These are phyloP conservation scores for Taphrina wiesneri DNA, from an alignment of 1,139 yeast genomes.

Conservation along the genomic window DNA sequence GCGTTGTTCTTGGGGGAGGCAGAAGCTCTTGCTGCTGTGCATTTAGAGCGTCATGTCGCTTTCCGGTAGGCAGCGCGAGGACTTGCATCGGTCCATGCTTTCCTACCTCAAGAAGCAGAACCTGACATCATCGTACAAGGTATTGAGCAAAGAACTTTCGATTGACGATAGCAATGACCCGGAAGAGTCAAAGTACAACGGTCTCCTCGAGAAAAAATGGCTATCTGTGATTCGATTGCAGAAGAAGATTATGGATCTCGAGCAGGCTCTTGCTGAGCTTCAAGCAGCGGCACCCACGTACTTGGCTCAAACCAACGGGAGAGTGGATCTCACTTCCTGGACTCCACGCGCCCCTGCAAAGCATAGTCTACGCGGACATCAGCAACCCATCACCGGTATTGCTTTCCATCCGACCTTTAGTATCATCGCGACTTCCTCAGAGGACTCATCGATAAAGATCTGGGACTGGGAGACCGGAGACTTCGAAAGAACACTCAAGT, in stretches of 20 bases:
- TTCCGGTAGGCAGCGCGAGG: slow-evolving; percentile 27
- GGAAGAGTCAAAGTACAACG: slow-evolving; percentile 21
- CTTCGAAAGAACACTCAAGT: slow-evolving; percentile 67
- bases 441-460: slow-evolving; percentile 69
- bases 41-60: slow-evolving; percentile 12
- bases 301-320: slow-evolving; percentile 32
- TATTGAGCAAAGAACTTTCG: slow-evolving; percentile 14
- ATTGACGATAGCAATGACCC: not conserved
- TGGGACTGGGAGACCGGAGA: slow-evolving; percentile 77
- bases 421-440: slow-evolving; percentile 64
- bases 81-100: slow-evolving; percentile 22
- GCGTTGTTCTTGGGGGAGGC: not conserved
- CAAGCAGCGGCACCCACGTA: slow-evolving; percentile 28
- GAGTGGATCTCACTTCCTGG: slow-evolving; percentile 56
- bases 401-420: slow-evolving; percentile 76
- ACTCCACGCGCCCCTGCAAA: slow-evolving; percentile 59
- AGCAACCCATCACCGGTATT: slow-evolving; percentile 61
- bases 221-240: slow-evolving; percentile 79
- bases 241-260: slow-evolving; percentile 53
- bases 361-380: slow-evolving; percentile 56
- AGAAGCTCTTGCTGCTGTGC: not conserved
- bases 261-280: slow-evolving; percentile 20
- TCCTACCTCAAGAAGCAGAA: slow-evolving; percentile 16
- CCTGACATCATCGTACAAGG: slow-evolving; percentile 11
- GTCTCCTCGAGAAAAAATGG: slow-evolving; percentile 80